Conservation (phyloP, 345 rosid genomes). For the Euclidium syriacum region DNA sequence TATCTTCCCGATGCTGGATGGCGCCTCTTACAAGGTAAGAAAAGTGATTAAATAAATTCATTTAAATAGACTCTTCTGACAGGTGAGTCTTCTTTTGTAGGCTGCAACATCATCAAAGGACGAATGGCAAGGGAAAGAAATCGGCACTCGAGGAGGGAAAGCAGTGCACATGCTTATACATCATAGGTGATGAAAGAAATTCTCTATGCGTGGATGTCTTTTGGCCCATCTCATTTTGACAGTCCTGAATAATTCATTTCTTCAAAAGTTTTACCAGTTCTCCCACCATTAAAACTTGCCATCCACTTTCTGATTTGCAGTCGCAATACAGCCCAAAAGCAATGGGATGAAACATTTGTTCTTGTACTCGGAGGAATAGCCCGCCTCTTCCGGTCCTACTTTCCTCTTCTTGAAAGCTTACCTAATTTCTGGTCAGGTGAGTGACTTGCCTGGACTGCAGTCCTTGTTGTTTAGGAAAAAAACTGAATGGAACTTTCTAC, state of each 20-base stretch:
- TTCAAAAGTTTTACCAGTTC: conserved; percentile 1
- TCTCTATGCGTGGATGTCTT: background rate
- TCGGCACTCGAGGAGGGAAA: conserved; percentile 93
- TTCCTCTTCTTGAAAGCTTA: conserved; percentile 74
- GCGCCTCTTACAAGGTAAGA: conserved; percentile 89
- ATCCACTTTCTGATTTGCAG: conserved; percentile 41
- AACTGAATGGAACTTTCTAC: conserved; percentile 9
- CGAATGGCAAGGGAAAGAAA: conserved; percentile 98
- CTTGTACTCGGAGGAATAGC: conserved; percentile 93
- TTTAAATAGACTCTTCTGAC: conserved; percentile 11
- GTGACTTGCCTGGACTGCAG: conserved; percentile 14
- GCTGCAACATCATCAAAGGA: conserved; percentile 98
- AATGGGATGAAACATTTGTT: conserved; percentile 98
- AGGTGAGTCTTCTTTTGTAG: conserved; percentile 40
- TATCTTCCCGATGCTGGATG: conserved; percentile 82
- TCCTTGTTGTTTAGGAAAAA: background rate
- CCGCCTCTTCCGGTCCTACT: conserved; percentile 87
- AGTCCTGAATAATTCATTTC: conserved; percentile 5
- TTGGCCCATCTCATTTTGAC: background rate
- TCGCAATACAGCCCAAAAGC: conserved; percentile 97
- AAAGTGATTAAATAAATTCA: conserved; percentile 12
- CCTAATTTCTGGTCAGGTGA: conserved; percentile 87
- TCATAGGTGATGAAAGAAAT: conserved; percentile 57
- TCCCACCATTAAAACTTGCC: conserved; percentile 5
- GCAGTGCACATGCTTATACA: conserved; percentile 98